These are phyloP conservation scores for Maudiozyma bulderi DNA, from an alignment of 805 yeast species.

Conservation along the genomic window DNA sequence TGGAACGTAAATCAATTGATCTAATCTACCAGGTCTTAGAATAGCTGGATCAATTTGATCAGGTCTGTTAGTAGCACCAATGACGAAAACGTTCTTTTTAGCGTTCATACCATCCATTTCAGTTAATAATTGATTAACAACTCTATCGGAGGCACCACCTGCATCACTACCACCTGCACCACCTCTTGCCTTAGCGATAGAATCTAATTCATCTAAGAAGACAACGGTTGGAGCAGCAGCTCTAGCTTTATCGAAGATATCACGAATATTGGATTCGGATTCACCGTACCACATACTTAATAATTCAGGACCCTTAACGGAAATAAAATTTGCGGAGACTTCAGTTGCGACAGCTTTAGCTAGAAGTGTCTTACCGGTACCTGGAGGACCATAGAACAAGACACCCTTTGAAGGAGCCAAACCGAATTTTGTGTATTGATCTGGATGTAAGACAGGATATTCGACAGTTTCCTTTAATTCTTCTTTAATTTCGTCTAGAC, in stretches of 20 bases:
- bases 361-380: constrained; percentile 97
- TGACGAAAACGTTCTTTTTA: constrained; percentile 95
- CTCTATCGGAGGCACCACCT: constrained; percentile 98
- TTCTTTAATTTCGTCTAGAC: constrained; percentile 88
- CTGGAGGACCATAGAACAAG: constrained; percentile 98
- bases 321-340: constrained; percentile 94
- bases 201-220: constrained; percentile 94
- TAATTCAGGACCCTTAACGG: constrained; percentile 47
- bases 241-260: constrained; percentile 94
- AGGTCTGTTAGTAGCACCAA: constrained; percentile 99
- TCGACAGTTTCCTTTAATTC: constrained; percentile 98
- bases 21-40: constrained; percentile 97
- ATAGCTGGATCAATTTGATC: constrained; percentile 99
- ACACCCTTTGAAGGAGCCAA: constrained; percentile 98
- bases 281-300: constrained; percentile 99
- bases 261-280: constrained; percentile 94
- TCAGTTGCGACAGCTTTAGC: constrained; percentile 99
- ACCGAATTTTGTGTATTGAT: constrained; percentile 96
- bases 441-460: constrained; percentile 98
- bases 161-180: constrained; percentile 90
- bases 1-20: constrained; percentile 96
- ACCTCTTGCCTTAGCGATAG: constrained; percentile 97
- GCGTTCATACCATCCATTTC: constrained; percentile 99
- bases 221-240: constrained; percentile 99
- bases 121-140: constrained; percentile 90